Evolutionary conservation across 495 filamentous ascomycete species (phyloP).

Genomic region (Lophiotrema nucula): DNA sequence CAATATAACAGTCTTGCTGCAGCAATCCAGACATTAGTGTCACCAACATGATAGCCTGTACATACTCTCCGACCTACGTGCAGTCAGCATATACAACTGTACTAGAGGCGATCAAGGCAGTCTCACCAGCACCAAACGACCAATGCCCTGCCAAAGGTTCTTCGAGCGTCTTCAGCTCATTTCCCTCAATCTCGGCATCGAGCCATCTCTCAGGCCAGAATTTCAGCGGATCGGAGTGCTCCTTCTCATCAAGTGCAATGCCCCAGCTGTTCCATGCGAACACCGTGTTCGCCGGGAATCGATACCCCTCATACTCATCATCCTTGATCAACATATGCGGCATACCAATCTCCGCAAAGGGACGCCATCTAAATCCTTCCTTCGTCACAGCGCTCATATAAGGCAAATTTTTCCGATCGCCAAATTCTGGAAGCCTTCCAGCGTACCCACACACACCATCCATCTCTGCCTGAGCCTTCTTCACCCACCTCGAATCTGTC

Average conservation of each 20-base stretch:
- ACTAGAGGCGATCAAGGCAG: neutral
- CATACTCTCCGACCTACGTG: conserved; percentile 3
- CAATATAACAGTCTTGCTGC: conserved; percentile 16
- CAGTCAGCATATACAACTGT: neutral
- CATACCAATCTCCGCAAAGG: conserved; percentile 17
- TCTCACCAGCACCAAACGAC: conserved; percentile 20
- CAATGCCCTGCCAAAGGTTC: conserved; percentile 20
- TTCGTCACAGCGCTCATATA: conserved; percentile 15
- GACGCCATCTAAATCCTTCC: conserved; percentile 22
- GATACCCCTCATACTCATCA: conserved; percentile 19
- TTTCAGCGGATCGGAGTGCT: conserved; percentile 2
- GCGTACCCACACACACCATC: conserved; percentile 8
- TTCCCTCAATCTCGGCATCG: neutral
- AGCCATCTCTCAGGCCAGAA: conserved; percentile 21
- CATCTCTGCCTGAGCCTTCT: conserved; percentile 3
- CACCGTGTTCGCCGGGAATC: conserved; percentile 8
- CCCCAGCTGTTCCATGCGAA: conserved; percentile 21
- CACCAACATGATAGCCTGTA: conserved; percentile 19
- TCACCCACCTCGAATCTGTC: conserved; percentile 5
- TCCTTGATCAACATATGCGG: conserved; percentile 16
- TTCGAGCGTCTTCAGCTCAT: neutral
- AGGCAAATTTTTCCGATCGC: conserved; percentile 1
- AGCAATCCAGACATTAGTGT: conserved; percentile 23
- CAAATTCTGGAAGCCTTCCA: conserved; percentile 3
- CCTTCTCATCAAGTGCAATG: conserved; percentile 11